Evolutionary conservation across 768 basidiomycete species (phyloP).

Genomic region (Mycena amicta): DNA sequence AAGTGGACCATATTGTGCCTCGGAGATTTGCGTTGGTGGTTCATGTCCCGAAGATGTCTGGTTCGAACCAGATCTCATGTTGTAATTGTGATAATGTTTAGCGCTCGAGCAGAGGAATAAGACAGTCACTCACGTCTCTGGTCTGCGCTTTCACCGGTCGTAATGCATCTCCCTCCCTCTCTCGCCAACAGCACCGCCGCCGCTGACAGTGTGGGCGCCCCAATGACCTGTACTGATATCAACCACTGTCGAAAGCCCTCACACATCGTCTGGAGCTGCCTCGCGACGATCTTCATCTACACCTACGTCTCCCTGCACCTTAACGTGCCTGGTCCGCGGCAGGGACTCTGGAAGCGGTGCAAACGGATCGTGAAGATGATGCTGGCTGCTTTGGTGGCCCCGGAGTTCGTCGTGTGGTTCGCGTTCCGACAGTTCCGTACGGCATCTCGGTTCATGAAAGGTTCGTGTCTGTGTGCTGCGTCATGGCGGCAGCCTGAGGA

Average conservation of each 20-base stretch:
- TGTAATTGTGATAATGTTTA: too few relatives aligned
- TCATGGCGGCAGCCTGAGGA: too few relatives aligned
- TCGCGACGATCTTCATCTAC: constrained; percentile 1
- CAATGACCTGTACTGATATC: neutral
- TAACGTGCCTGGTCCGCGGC: neutral
- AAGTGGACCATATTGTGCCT: too few relatives aligned
- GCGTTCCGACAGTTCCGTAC: neutral
- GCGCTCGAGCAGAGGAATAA: too few relatives aligned
- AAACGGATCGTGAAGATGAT: neutral
- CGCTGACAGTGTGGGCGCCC: neutral
- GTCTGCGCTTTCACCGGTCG: neutral
- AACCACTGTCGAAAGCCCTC: neutral
- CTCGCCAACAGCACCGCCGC: neutral
- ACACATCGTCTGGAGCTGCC: neutral
- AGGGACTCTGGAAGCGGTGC: neutral
- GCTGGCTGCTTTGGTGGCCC: neutral
- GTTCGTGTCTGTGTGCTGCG: neutral
- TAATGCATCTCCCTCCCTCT: neutral
- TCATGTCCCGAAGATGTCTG: too few relatives aligned
- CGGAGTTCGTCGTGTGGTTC: neutral
- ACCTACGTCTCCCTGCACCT: constrained; percentile 3
- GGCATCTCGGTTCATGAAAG: neutral
- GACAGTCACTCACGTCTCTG: too few relatives aligned
- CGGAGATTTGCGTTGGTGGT: too few relatives aligned
- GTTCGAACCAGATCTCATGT: too few relatives aligned